A percentile compares a stretch with the other conserved stretches of the same genome.
Conservation (phyloP, 345 rosid species). For the Moringa oleifera region DNA sequence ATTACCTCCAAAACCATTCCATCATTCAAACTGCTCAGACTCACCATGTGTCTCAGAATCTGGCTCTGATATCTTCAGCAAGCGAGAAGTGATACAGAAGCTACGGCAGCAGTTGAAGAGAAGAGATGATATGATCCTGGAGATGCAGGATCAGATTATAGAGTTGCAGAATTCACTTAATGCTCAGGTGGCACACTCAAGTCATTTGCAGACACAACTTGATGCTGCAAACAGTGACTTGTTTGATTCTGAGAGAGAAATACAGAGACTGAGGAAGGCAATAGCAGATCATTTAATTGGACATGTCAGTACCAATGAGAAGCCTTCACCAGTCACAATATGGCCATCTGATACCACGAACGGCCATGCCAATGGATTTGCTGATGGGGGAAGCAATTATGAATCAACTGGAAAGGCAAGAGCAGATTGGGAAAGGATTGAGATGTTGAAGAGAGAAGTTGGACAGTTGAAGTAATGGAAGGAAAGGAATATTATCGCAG, state of each 20-base stretch:
- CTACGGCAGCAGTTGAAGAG: slow-evolving; percentile 90
- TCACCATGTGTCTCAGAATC: slow-evolving; percentile 96
- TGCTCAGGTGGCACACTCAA: slow-evolving; percentile 58
- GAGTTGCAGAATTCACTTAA: slow-evolving; percentile 66
- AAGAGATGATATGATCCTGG: slow-evolving; percentile 88
- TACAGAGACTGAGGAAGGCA: slow-evolving; percentile 80
- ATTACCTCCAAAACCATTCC: slow-evolving; percentile 67
- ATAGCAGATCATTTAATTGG: slow-evolving; percentile 80
- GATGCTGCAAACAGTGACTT: slow-evolving; percentile 70
- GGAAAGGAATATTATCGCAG: slow-evolving; percentile 79
- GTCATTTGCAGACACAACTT: slow-evolving; percentile 67
- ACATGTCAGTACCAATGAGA: slow-evolving; percentile 32
- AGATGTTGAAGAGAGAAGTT: slow-evolving; percentile 79
- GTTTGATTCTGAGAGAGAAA: slow-evolving; percentile 76
- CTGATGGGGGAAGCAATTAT: slow-evolving; percentile 36
- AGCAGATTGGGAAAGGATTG: slow-evolving; percentile 50
- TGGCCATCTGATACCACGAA: slow-evolving; percentile 50
- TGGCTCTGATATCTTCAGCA: slow-evolving; percentile 94
- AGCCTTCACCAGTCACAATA: slow-evolving; percentile 20
- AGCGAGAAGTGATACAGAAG: slow-evolving; percentile 89
- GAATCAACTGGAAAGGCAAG: slow-evolving; percentile 41
- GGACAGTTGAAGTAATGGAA: slow-evolving; percentile 83
- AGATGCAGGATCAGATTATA: slow-evolving; percentile 91
- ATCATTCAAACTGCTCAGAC: slow-evolving; percentile 82
- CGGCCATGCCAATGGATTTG: slow-evolving; percentile 55